A percentile compares a stretch with the other conserved stretches of the same genome.
Conservation (phyloP, 129 eudicot genomes). For the Helianthus tuberosus region DNA sequence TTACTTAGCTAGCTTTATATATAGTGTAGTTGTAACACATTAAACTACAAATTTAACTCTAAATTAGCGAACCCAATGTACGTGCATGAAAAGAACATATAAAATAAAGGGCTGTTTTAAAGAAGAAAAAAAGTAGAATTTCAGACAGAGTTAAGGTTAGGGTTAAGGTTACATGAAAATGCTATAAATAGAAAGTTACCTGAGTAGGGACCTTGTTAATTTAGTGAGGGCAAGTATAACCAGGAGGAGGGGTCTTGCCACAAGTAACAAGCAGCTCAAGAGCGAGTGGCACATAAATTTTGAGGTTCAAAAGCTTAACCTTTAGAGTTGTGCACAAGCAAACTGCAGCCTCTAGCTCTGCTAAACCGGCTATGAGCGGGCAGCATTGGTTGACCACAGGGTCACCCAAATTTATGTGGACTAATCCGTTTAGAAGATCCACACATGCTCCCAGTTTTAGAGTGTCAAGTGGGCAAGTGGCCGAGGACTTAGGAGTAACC, state of each 20-base stretch:
- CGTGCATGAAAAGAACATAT: not conserved
- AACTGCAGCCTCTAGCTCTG: conserved; percentile 79
- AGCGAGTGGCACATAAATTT: conserved; percentile 66
- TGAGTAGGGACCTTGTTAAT: conserved; percentile 16
- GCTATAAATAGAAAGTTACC: conserved; percentile 20
- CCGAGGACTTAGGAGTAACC: not conserved
- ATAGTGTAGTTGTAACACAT: not conserved
- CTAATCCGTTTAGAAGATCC: conserved; percentile 82
- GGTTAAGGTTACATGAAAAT: no score
- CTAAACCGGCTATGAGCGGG: conserved; percentile 67
- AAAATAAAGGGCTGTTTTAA: not conserved
- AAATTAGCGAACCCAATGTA: no score
- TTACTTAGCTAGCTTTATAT: not conserved
- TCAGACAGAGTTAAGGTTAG: conserved; percentile 47
- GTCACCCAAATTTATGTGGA: conserved; percentile 72
- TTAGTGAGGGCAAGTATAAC: conserved; percentile 84
- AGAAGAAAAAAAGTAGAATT: not conserved
- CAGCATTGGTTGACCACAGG: conserved; percentile 70
- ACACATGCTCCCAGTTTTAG: conserved; percentile 85
- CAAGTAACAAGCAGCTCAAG: conserved; percentile 78
- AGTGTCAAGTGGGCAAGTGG: conserved; percentile 42
- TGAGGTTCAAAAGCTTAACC: conserved; percentile 69
- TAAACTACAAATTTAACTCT: not conserved
- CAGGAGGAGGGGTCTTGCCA: conserved; percentile 90
- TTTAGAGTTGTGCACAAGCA: conserved; percentile 87